These are phyloP conservation scores for Pseudomonodictys pantanalensis DNA, from an alignment of 495 filamentous ascomycete species.

Conservation along the genomic window DNA sequence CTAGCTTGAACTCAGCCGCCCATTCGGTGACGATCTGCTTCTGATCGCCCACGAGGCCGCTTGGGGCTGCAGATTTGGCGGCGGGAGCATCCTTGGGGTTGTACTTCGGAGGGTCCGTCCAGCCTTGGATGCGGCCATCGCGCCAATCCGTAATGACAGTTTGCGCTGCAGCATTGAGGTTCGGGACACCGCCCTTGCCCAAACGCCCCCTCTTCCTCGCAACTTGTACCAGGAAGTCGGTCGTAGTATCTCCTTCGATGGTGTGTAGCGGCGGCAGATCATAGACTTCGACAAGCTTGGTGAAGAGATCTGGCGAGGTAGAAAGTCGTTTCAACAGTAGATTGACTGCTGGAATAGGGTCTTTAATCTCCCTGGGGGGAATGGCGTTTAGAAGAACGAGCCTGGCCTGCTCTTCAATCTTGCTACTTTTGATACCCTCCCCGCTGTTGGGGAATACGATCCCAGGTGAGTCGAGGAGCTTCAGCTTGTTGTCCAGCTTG, in stretches of 20 bases:
- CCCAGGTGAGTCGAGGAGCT: slow-evolving; percentile 90
- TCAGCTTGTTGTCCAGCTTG: slow-evolving; percentile 93
- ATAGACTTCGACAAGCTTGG: slow-evolving; percentile 78
- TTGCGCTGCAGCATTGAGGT: slow-evolving; percentile 81
- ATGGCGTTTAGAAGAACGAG: slow-evolving; percentile 86
- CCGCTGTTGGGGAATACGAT: slow-evolving; percentile 79
- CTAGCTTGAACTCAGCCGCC: slow-evolving; percentile 94
- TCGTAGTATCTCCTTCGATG: slow-evolving; percentile 68
- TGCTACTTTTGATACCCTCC: slow-evolving; percentile 53
- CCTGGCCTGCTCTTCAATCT: slow-evolving; percentile 75
- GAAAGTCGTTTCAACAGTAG: slow-evolving; percentile 77
- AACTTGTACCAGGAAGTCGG: slow-evolving; percentile 92
- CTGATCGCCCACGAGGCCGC: slow-evolving; percentile 55
- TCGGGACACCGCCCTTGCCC: slow-evolving; percentile 86
- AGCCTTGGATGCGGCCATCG: slow-evolving; percentile 91
- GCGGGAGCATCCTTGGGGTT: slow-evolving; percentile 36
- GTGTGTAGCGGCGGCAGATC: slow-evolving; percentile 72
- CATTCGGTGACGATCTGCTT: slow-evolving; percentile 89
- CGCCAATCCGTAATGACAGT: slow-evolving; percentile 93
- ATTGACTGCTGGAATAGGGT: slow-evolving; percentile 80
- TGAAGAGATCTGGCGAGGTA: slow-evolving; percentile 63
- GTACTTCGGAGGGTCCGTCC: slow-evolving; percentile 71
- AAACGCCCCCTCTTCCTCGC: slow-evolving; percentile 87
- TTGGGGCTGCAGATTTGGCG: slow-evolving; percentile 28
- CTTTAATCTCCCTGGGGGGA: slow-evolving; percentile 88